Evolutionary conservation across 352 stramenopile genomes (phyloP).

Genomic region (Phytophthora hibernalis): DNA sequence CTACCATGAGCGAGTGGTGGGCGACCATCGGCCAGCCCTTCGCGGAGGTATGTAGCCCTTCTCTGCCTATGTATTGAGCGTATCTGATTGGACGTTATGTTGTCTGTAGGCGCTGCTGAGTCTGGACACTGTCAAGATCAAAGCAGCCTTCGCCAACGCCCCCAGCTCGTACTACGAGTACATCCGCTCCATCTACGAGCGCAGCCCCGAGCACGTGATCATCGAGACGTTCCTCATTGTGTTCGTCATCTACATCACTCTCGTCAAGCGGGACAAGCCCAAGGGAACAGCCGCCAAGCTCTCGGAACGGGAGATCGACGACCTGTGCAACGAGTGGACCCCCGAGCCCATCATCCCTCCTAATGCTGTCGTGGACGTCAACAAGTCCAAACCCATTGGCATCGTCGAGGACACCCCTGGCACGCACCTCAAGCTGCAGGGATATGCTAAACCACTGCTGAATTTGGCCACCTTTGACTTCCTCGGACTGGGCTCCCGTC

Average conservation of each 20-base stretch:
- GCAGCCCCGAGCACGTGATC: slow-evolving; percentile 94
- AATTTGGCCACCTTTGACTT: slow-evolving; percentile 99
- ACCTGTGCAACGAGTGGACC: slow-evolving; percentile 91
- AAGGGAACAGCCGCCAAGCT: slow-evolving; percentile 72
- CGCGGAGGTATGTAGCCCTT: slow-evolving; percentile 51
- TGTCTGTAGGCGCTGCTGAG: slow-evolving; percentile 64
- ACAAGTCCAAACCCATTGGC: slow-evolving; percentile 59
- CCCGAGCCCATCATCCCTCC: slow-evolving; percentile 87
- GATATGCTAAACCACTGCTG: slow-evolving; percentile 73
- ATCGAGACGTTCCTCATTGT: slow-evolving; percentile 98
- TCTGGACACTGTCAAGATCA: slow-evolving; percentile 66
- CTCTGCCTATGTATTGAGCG: background rate
- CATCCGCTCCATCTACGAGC: slow-evolving; percentile 83
- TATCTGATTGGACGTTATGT: slow-evolving; percentile 4
- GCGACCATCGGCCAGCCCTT: slow-evolving; percentile 79
- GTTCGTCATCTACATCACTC: slow-evolving; percentile 95
- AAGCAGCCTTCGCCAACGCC: slow-evolving; percentile 62
- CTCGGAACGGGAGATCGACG: slow-evolving; percentile 89
- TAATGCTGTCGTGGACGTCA: slow-evolving; percentile 37
- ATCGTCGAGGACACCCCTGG: slow-evolving; percentile 84
- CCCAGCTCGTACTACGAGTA: slow-evolving; percentile 84
- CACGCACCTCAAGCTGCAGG: slow-evolving; percentile 86
- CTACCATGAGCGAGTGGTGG: slow-evolving; percentile 87
- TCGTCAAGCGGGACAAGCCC: slow-evolving; percentile 86
- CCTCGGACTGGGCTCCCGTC: slow-evolving; percentile 88